Percentiles rank a stretch among this genome's conserved stretches.
Evolutionary conservation across 2,329 filamentous ascomycete species (phyloP).

Genomic region (Ophiocordyceps unilateralis): DNA sequence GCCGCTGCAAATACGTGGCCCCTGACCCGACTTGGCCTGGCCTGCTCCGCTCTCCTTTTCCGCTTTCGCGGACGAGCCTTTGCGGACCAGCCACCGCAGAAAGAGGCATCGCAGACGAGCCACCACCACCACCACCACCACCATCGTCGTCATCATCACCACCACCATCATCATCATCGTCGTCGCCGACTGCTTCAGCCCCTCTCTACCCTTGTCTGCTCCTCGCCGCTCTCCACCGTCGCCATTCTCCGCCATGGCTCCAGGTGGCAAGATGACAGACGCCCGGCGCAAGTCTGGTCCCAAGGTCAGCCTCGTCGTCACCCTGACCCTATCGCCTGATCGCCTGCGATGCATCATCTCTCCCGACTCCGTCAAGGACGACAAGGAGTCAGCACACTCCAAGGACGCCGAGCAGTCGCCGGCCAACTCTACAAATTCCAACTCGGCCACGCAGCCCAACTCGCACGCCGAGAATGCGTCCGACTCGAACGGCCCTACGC

Average conservation of each 20-base stretch:
- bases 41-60: conserved; percentile 7
- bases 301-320: conserved; percentile 26
- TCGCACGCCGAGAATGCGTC: conserved; percentile 38
- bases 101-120: background rate
- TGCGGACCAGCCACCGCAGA: background rate
- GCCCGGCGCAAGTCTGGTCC: conserved; percentile 20
- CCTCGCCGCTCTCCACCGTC: background rate
- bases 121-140: background rate
- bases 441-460: conserved; percentile 15
- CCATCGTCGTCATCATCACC: too few relatives aligned
- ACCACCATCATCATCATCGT: background rate
- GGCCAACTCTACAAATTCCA: conserved; percentile 21
- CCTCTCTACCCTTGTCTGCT: background rate
- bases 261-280: conserved; percentile 15
- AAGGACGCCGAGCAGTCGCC: conserved; percentile 27
- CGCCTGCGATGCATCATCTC: conserved; percentile 33
- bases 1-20: background rate
- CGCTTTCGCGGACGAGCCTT: too few relatives aligned
- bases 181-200: background rate
- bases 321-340: conserved; percentile 31
- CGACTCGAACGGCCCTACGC: conserved; percentile 43
- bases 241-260: conserved; percentile 15
- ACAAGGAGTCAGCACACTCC: conserved; percentile 14
- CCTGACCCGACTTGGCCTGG: conserved; percentile 4
- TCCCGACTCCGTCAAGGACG: conserved; percentile 23